Base-by-base conservation (phyloP, 352 stramenopile genomes). In the Pythium folliculosum region DNA sequence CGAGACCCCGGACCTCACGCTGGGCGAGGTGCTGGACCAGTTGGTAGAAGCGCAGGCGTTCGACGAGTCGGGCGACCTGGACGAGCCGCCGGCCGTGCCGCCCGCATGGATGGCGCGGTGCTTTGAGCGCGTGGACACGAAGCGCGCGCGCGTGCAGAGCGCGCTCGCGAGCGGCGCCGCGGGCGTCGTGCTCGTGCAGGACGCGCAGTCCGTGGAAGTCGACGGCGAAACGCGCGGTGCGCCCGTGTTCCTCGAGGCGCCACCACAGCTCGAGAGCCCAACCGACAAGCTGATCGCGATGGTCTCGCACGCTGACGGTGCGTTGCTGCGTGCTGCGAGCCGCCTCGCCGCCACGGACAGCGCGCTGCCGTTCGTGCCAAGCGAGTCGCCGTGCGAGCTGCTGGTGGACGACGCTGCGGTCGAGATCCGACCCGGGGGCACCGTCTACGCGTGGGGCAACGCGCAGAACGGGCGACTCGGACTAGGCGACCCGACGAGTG, bases 361-460 rank as follows among this genome's bases (percentile, higher is more conserved):
- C 38, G 67, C 59, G 25, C 69, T 82, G 75, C 63, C 70, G 19
- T 69, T 77, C 45, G 48, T 76, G 22, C 55, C 53, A 56, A 67
- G 45, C 40, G 63, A 73, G 37, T 50, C 27, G 51, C 63, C 50
- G 32, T 87, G 77, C 44, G 73, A 84, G 53, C 63, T 89, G 27
- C n/a, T 90, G 0, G 61, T 78, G 5, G 60, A 86, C 12, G 23
- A 43, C 37, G 69, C 88, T 5, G 65, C 65, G n/a, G 69, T 92
- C 48, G 65, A 81, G 32, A 70, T 91, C 17, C 76, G 75, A 5
- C 32, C 70, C 1, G 77, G 81, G 14, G 84, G 84, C 23, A 87
- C 77, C 6, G 81, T 79, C 0, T 91, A 90, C 53, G 79, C 82
- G 22, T 92, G 84, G 84, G 84, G 84, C 1, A 76, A 81, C 49